phyloP scores from a whole-genome alignment of 306 rosid genomes.

The Rosa persica region DNA sequence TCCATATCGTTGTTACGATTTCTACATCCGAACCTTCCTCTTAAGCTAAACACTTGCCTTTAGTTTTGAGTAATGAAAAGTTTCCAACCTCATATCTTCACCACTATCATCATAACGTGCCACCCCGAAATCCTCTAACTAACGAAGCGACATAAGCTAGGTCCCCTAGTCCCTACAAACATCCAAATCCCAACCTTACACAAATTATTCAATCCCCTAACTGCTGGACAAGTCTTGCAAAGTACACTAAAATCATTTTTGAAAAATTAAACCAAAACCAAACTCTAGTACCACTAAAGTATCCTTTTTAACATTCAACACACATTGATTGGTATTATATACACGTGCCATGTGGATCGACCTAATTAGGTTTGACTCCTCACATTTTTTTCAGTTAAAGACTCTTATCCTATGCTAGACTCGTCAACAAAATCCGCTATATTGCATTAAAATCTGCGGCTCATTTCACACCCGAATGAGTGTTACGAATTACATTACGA shows the following conservation, averaged over 20 bases:
- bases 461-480: not conserved
- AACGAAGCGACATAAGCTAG: not conserved
- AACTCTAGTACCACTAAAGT: not conserved
- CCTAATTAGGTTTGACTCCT: not conserved
- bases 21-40: not conserved
- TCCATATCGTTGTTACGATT: not conserved
- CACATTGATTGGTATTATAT: not conserved
- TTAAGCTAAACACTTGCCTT: not conserved
- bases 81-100: not conserved
- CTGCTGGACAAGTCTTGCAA: not conserved
- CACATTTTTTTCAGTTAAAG: not conserved
- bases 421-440: conserved; percentile 6
- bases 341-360: not conserved
- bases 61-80: not conserved
- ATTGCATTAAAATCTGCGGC: not conserved
- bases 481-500: not conserved
- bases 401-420: not conserved
- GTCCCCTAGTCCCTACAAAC: not conserved
- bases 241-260: not conserved
- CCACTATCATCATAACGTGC: not conserved
- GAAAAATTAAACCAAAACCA: not conserved
- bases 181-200: not conserved
- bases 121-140: not conserved
- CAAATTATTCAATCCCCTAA: not conserved
- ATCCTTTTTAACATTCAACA: not conserved